Percentiles rank a stretch among this genome's conserved stretches.
phyloP scores from a whole-genome alignment of 148 eudicot species.

The Bassia scoparia region DNA sequence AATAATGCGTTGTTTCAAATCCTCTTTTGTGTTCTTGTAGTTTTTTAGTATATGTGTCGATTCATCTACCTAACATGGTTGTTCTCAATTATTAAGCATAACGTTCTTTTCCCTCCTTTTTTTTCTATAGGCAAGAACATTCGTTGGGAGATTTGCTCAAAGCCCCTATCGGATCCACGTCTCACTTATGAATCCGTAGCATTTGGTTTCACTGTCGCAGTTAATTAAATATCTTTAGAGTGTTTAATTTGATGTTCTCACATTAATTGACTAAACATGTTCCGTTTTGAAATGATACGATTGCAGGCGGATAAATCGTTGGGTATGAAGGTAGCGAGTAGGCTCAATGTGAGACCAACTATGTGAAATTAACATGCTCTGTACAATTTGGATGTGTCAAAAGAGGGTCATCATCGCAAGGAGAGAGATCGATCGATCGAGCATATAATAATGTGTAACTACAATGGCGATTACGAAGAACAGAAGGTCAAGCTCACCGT shows the following conservation, averaged over 20 bases:
- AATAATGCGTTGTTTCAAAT: too few relatives aligned
- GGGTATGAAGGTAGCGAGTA: constrained; percentile 78
- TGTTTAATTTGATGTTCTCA: too few relatives aligned
- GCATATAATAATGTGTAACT: background rate
- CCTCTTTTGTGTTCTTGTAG: too few relatives aligned
- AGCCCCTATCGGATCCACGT: constrained; percentile 76
- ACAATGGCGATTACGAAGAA: background rate
- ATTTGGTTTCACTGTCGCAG: constrained; percentile 87
- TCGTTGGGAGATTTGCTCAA: constrained; percentile 58
- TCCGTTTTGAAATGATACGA: background rate
- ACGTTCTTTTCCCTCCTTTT: background rate
- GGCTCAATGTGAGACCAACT: constrained; percentile 73
- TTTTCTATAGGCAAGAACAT: constrained; percentile 75
- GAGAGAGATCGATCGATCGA: too few relatives aligned
- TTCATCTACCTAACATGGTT: constrained; percentile 37
- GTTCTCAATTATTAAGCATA: background rate
- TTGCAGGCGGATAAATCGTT: constrained; percentile 75
- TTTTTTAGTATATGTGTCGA: too few relatives aligned
- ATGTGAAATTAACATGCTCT: constrained; percentile 40
- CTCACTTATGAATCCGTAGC: constrained; percentile 77
- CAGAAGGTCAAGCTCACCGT: background rate
- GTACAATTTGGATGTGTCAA: background rate
- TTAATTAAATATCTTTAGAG: too few relatives aligned
- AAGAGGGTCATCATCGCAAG: background rate
- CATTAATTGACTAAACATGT: too few relatives aligned